These are phyloP conservation scores for Chlorella sp. DNA, from an alignment of 139 green algal genomes.

Conservation along the genomic window DNA sequence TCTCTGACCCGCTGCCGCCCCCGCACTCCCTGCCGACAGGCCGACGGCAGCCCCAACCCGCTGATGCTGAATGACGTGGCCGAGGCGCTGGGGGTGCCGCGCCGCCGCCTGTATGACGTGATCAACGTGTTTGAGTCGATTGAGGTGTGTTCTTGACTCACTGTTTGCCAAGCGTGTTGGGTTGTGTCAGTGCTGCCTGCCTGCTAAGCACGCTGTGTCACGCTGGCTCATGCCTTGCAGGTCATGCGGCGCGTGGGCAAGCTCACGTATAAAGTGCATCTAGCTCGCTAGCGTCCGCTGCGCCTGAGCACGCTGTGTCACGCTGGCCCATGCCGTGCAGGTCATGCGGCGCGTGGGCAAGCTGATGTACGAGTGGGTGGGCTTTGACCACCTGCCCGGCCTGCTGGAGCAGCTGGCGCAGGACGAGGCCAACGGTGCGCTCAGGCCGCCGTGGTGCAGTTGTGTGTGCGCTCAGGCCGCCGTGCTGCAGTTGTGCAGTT, in stretches of 20 bases:
- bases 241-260: too few species aligned
- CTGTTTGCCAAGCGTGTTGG: too few species aligned
- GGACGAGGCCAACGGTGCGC: constrained; percentile 39
- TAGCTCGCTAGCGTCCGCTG: neutral
- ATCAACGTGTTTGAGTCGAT: constrained; percentile 87
- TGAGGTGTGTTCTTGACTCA: constrained; percentile 46
- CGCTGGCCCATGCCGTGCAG: constrained; percentile 2
- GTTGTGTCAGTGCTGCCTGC: neutral
- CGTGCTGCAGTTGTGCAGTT: neutral
- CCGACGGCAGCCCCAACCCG: constrained; percentile 26
- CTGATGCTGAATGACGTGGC: constrained; percentile 63
- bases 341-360: constrained; percentile 55
- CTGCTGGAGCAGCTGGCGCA: constrained; percentile 49
- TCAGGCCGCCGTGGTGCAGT: neutral
- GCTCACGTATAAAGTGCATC: too few species aligned
- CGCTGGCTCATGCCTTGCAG: too few species aligned
- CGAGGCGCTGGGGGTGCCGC: constrained; percentile 59
- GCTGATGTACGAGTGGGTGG: constrained; percentile 58
- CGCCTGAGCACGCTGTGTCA: neutral
- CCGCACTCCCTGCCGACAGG: constrained; percentile 14
- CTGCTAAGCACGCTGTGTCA: neutral
- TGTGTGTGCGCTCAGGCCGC: neutral
- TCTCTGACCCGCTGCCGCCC: neutral
- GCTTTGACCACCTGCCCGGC: constrained; percentile 53
- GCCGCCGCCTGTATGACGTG: constrained; percentile 86